phyloP scores from a whole-genome alignment of 2,329 filamentous ascomycete species.

The Hypoxylon sp. region DNA sequence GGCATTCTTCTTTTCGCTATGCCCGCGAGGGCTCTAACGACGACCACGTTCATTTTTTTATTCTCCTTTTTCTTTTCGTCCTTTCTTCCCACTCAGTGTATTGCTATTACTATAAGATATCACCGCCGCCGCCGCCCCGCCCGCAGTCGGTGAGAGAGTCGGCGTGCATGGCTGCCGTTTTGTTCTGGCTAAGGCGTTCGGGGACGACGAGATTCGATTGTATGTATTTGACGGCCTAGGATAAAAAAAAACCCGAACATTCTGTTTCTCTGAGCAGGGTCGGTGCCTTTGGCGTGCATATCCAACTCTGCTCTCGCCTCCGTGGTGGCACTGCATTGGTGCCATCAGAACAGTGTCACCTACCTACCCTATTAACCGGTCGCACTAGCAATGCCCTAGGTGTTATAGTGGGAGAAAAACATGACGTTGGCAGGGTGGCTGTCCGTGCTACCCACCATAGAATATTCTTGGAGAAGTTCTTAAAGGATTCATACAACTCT shows the following conservation, averaged over 20 bases:
- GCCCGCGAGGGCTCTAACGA: slow-evolving; percentile 22
- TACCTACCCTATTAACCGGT: background rate
- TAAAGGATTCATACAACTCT: background rate
- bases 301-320: background rate
- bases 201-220: slow-evolving; percentile 22
- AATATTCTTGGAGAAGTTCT: background rate
- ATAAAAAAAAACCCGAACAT: slow-evolving; percentile 10
- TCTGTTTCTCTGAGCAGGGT: slow-evolving; percentile 1
- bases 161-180: background rate
- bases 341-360: background rate
- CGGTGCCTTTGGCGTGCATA: background rate
- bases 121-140: background rate
- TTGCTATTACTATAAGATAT: no score
- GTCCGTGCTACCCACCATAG: background rate
- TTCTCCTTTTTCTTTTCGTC: slow-evolving; percentile 8
- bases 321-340: background rate
- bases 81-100: slow-evolving; percentile 1
- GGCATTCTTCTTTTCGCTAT: slow-evolving; percentile 2
- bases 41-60: slow-evolving; percentile 12
- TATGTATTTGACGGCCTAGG: slow-evolving; percentile 30
- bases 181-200: slow-evolving; percentile 19
- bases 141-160: background rate
- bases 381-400: background rate
- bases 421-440: no score
- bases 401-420: background rate